Conservation (phyloP, 192 early-diverging fungal genomes). For the Jimgerdemannia lactiflua region DNA sequence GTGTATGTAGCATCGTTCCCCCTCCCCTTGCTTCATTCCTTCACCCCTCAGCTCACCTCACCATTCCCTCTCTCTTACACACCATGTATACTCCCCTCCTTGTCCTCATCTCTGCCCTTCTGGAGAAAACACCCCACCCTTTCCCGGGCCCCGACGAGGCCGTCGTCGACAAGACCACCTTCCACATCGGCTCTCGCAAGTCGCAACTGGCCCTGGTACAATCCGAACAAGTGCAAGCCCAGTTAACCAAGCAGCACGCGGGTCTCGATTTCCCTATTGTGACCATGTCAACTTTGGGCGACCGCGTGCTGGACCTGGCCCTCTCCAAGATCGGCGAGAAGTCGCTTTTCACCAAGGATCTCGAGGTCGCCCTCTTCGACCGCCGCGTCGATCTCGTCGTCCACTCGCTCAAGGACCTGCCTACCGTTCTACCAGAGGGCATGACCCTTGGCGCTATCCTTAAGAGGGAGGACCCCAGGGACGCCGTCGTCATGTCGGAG, state of each 20-base stretch:
- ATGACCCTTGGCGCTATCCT: conserved; percentile 82
- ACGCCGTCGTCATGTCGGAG: conserved; percentile 65
- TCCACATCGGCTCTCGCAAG: conserved; percentile 4
- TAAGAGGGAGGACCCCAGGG: conserved; percentile 88
- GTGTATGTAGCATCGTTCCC: too few species aligned
- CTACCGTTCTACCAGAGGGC: conserved; percentile 77
- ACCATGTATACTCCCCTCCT: too few species aligned
- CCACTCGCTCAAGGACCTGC: conserved; percentile 94
- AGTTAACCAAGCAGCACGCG: too few species aligned
- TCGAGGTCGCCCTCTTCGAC: conserved; percentile 73
- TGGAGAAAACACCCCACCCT: too few species aligned
- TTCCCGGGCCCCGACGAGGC: too few species aligned
- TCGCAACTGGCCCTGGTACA: too few species aligned
- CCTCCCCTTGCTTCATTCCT: too few species aligned
- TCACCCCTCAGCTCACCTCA: too few species aligned
- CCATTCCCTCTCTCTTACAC: too few species aligned
- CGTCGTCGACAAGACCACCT: conserved; percentile 4
- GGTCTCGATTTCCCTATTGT: conserved; percentile 36
- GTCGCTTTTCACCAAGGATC: conserved; percentile 88
- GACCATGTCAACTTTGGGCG: conserved; percentile 71
- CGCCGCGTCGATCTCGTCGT: conserved; percentile 80
- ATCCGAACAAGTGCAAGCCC: too few species aligned
- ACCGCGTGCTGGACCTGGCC: conserved; percentile 80
- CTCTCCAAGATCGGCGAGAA: conserved; percentile 91
- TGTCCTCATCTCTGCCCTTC: too few species aligned